Evolutionary conservation across 768 basidiomycete species (phyloP).

Genomic region (Vishniacozyma victoriae): DNA sequence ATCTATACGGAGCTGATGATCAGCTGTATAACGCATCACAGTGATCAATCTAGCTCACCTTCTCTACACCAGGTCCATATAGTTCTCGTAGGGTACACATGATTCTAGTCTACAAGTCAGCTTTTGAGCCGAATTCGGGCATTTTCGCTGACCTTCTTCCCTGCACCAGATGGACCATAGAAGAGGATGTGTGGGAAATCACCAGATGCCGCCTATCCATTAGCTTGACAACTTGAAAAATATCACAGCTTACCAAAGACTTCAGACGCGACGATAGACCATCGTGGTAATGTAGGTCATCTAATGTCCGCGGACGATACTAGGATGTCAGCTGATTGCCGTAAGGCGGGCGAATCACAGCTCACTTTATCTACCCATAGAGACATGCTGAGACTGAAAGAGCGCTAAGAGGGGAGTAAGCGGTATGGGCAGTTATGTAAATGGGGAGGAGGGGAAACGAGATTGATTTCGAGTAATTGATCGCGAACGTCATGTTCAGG

Average conservation of each 20-base stretch:
- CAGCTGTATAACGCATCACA: not conserved
- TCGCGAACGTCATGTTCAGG: too few relatives aligned
- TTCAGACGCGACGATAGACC: slow-evolving; percentile 71
- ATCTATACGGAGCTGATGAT: slow-evolving; percentile 85
- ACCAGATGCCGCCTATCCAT: slow-evolving; percentile 66
- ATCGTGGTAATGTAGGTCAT: slow-evolving; percentile 80
- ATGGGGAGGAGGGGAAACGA: slow-evolving; percentile 1
- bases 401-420: not conserved
- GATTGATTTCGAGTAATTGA: not conserved
- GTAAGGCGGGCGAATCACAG: not conserved
- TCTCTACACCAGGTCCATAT: slow-evolving; percentile 88
- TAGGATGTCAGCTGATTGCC: slow-evolving; percentile 40
- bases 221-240: not conserved
- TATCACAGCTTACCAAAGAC: slow-evolving; percentile 57
- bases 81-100: slow-evolving; percentile 79
- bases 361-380: slow-evolving; percentile 58
- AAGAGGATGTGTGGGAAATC: slow-evolving; percentile 98
- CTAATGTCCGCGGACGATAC: slow-evolving; percentile 79
- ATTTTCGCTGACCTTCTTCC: slow-evolving; percentile 64
- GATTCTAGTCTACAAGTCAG: slow-evolving; percentile 62
- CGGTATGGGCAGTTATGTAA: too few relatives aligned
- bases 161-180: slow-evolving; percentile 93
- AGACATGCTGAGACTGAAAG: slow-evolving; percentile 39
- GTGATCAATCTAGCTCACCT: slow-evolving; percentile 53
- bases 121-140: too few relatives aligned